Base-by-base conservation (phyloP, 495 filamentous ascomycete genomes). In the Glutinoglossum americanum region DNA sequence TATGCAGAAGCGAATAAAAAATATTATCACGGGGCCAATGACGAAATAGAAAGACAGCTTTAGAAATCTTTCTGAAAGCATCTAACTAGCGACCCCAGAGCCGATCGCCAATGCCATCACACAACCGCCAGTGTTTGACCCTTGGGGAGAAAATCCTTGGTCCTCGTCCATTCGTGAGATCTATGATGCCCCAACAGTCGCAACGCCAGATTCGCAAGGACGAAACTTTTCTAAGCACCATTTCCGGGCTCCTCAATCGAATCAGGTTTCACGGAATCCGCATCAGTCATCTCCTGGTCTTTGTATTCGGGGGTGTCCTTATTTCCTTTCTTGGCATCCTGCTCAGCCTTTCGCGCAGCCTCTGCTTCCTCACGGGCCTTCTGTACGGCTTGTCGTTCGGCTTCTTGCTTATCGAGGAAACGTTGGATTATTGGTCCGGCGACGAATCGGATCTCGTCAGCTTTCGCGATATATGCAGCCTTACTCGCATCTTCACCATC, bases 401-500 rank as follows among this genome's bases (percentile, higher is more conserved):
- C 83, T 66, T 97, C 88, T 59, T 84, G 72, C 75, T 94, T 95
- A 70, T 98, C 92, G 66, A 86, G 84, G 79, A 94, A 88, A 58
- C 89, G 83, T 73, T 95, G 89, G 54, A 88, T 81, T 69, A 98
- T 85, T 60, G 92, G 93, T 19, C 89, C 90, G 51, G 87, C 83
- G 57, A 93, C 74, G 63, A 87, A 81, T 64, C 87, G 85, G 69
- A 99, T 88, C 68, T 99, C 92, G 59, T 97, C 90, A 70, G 90
- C 84, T 78, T 96, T 97, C 65, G 85, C 76, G 54, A 89, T 76
- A 71, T 99, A 99, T 61, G 89, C 72, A 41, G 84, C 87, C 76
- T 95, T 95, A 64, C 86, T 89, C 65, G 89, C 78, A 68, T 97
- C 92, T 59, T 96, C 89, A 62, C 92, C 92, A 28, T 97, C 92